A percentile compares a stretch with the other conserved stretches of the same genome.
Conservation (phyloP, 495 filamentous ascomycete species). For the Hyaloscypha finlandica region DNA sequence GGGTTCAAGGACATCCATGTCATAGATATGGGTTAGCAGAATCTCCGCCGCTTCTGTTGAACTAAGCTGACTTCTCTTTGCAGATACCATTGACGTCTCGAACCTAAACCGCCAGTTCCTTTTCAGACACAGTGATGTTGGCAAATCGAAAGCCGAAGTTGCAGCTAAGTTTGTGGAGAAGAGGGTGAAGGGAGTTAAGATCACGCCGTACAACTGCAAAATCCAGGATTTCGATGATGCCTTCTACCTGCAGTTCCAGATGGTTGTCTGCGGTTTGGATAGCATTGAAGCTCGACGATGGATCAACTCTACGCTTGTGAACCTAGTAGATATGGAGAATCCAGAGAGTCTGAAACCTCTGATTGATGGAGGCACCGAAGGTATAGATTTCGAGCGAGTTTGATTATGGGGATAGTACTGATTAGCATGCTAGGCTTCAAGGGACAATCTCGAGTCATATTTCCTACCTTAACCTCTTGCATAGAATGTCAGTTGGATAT, state of each 20-base stretch:
- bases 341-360: constrained; percentile 85
- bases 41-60: background rate
- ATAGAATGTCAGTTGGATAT: constrained; percentile 99
- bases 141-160: constrained; percentile 90
- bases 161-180: constrained; percentile 89
- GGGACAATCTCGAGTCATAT: constrained; percentile 89
- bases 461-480: constrained; percentile 90
- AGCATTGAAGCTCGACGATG: constrained; percentile 95
- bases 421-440: constrained; percentile 72
- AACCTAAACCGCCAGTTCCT: constrained; percentile 98
- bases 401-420: background rate
- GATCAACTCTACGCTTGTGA: constrained; percentile 94
- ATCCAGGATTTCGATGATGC: constrained; percentile 98
- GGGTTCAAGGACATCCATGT: constrained; percentile 98
- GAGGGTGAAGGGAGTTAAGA: constrained; percentile 84
- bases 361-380: constrained; percentile 97
- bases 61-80: background rate
- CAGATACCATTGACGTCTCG: constrained; percentile 96
- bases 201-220: constrained; percentile 88
- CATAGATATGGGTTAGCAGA: constrained; percentile 86
- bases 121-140: constrained; percentile 90
- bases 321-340: constrained; percentile 80
- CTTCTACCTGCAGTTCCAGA: constrained; percentile 97
- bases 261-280: constrained; percentile 94
- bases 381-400: constrained; percentile 37